These are phyloP conservation scores for Geotrichum fermentans DNA, from an alignment of 1,139 yeast species.

Conservation along the genomic window DNA sequence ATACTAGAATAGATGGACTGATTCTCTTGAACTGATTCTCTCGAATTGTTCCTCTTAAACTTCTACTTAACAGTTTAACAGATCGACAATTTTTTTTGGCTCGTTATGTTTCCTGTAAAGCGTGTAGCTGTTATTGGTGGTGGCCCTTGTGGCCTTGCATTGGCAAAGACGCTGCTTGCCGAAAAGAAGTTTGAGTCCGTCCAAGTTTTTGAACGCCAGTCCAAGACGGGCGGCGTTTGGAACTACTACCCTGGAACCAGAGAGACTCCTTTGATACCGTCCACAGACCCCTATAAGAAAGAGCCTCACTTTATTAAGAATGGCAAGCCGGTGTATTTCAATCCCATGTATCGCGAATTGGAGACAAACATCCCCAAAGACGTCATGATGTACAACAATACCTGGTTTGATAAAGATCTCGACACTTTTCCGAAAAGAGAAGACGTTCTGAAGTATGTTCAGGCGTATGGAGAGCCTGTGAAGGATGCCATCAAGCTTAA, in stretches of 20 bases:
- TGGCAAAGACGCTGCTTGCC: slow-evolving; percentile 49
- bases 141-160: slow-evolving; percentile 64
- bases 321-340: slow-evolving; percentile 33
- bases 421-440: slow-evolving; percentile 50
- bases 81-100: too few relatives aligned
- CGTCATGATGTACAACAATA: slow-evolving; percentile 52
- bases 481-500: slow-evolving; percentile 37
- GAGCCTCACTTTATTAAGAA: slow-evolving; percentile 25
- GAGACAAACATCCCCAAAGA: slow-evolving; percentile 60
- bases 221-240: slow-evolving; percentile 53
- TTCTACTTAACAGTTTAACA: too few relatives aligned
- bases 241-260: slow-evolving; percentile 26
- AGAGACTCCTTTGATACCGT: slow-evolving; percentile 25
- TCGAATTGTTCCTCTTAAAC: too few relatives aligned
- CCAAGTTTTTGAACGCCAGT: slow-evolving; percentile 49
- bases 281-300: slow-evolving; percentile 22
- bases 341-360: slow-evolving; percentile 48
- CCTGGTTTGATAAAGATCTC: slow-evolving; percentile 44
- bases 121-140: slow-evolving; percentile 47
- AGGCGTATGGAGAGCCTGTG: slow-evolving; percentile 44
- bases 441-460: slow-evolving; percentile 47
- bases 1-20: too few relatives aligned
- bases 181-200: slow-evolving; percentile 45
- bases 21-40: too few relatives aligned
- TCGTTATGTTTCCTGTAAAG: slow-evolving; percentile 7